Evolutionary conservation across 2,329 filamentous ascomycete species (phyloP).

Genomic region (Claviceps digitariae): DNA sequence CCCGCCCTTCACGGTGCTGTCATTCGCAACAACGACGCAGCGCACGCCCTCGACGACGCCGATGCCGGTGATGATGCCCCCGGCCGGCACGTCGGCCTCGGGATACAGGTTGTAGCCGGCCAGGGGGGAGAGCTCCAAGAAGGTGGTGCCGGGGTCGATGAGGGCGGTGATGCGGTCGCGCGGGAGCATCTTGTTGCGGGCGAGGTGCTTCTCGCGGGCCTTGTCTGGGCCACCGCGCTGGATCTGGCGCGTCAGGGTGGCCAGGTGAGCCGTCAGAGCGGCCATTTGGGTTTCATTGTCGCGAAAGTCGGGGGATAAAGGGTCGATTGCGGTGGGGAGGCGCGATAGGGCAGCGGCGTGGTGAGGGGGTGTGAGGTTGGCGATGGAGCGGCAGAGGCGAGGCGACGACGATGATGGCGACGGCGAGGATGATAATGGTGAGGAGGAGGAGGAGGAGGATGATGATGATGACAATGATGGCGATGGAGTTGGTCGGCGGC

Average conservation of each 20-base stretch:
- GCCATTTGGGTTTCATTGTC: conserved; percentile 72
- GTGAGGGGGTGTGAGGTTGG: conserved; percentile 67
- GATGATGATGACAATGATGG: not conserved
- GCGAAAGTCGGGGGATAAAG: conserved; percentile 61
- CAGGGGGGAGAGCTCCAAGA: conserved; percentile 86
- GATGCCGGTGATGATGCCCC: conserved; percentile 84
- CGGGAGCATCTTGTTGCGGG: conserved; percentile 86
- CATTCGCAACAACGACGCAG: conserved; percentile 89
- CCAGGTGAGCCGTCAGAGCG: conserved; percentile 55
- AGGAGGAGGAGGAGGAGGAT: conserved; percentile 16
- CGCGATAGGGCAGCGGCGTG: conserved; percentile 76
- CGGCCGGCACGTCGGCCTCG: conserved; percentile 76
- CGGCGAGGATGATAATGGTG: conserved; percentile 15
- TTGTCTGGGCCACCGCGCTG: conserved; percentile 68
- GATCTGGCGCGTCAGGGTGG: conserved; percentile 55
- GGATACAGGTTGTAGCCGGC: conserved; percentile 78
- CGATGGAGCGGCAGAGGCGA: conserved; percentile 31
- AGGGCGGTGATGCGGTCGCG: conserved; percentile 78
- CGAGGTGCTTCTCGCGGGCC: conserved; percentile 74
- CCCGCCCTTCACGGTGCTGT: conserved; percentile 93
- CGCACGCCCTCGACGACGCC: conserved; percentile 81
- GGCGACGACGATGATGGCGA: conserved; percentile 1
- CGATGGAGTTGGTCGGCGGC: not conserved
- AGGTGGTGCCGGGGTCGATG: conserved; percentile 78
- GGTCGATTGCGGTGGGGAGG: conserved; percentile 63